Percentiles rank a stretch among this genome's conserved stretches.
These are phyloP conservation scores for Mrakia gelida DNA, from an alignment of 768 basidiomycete genomes.

Conservation along the genomic window DNA sequence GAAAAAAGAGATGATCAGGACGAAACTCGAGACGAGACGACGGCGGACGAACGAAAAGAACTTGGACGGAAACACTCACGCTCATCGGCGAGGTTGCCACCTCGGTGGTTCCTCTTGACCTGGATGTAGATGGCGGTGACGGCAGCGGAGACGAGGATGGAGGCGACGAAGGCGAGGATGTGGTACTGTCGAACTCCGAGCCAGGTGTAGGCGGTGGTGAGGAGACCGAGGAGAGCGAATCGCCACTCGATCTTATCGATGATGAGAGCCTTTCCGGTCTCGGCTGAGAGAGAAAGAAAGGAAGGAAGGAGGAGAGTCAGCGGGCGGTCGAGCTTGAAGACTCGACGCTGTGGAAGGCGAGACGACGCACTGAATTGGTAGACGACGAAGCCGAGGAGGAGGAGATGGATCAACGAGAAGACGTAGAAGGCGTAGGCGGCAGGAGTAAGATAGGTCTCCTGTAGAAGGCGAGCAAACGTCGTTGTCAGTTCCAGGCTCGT, in stretches of 20 bases:
- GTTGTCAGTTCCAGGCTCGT: not conserved
- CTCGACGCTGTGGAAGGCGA: too few species aligned
- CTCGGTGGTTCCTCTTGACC: slow-evolving; percentile 18
- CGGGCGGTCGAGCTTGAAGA: not conserved
- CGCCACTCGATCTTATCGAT: slow-evolving; percentile 65
- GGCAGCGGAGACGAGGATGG: slow-evolving; percentile 25
- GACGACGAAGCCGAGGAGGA: slow-evolving; percentile 84
- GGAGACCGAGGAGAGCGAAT: slow-evolving; percentile 77
- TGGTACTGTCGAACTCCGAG: slow-evolving; percentile 15
- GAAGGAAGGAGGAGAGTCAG: not conserved
- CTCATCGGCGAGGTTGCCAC: slow-evolving; percentile 21
- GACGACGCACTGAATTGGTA: slow-evolving; percentile 42
- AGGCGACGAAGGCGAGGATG: slow-evolving; percentile 30
- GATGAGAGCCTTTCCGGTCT: slow-evolving; percentile 28
- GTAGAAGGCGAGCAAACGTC: not conserved
- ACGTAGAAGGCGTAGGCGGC: slow-evolving; percentile 29
- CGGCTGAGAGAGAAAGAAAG: not conserved
- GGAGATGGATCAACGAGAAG: slow-evolving; percentile 71
- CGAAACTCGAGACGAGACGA: not conserved
- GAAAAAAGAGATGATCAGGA: not conserved
- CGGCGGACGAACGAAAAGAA: too few species aligned
- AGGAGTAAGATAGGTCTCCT: slow-evolving; percentile 29
- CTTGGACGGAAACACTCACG: not conserved
- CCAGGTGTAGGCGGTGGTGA: slow-evolving; percentile 71
- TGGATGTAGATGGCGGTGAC: slow-evolving; percentile 31